Percentiles rank a stretch among this genome's conserved stretches.
Evolutionary conservation across 108 stramenopile species (phyloP).

Genomic region (Fragilaria radians): DNA sequence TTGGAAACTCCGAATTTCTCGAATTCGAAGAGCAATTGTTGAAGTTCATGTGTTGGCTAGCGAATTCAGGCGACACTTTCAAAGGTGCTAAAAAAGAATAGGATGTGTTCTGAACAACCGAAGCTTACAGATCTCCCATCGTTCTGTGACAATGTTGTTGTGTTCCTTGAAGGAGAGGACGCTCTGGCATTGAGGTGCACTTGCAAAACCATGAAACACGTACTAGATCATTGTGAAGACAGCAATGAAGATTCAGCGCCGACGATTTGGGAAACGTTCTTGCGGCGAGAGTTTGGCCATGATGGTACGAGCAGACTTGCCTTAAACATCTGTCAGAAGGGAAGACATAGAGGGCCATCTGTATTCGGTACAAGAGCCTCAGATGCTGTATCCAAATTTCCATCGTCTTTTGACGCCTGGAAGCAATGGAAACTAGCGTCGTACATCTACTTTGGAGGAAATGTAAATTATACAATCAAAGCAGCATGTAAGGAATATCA

Average conservation of each 20-base stretch:
- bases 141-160: not conserved
- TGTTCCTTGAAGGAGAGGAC: not conserved
- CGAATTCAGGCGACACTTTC: not conserved
- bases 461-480: not conserved
- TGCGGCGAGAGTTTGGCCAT: not conserved
- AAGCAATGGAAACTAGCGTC: conserved; percentile 12
- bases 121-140: not conserved
- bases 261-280: not conserved
- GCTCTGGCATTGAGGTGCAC: not conserved
- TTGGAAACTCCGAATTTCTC: too few relatives aligned
- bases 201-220: not conserved
- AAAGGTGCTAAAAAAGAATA: not conserved
- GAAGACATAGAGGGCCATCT: conserved; percentile 1
- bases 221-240: not conserved
- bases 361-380: conserved; percentile 6
- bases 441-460: not conserved
- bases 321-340: not conserved
- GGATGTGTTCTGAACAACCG: not conserved
- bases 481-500: conserved; percentile 7
- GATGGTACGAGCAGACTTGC: not conserved
- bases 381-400: not conserved
- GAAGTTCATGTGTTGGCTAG: too few relatives aligned
- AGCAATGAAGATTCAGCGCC: too few relatives aligned
- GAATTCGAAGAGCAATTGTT: too few relatives aligned
- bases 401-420: conserved; percentile 18